These are phyloP conservation scores for Leccinum boreale DNA, from an alignment of 768 basidiomycete genomes.

Conservation along the genomic window DNA sequence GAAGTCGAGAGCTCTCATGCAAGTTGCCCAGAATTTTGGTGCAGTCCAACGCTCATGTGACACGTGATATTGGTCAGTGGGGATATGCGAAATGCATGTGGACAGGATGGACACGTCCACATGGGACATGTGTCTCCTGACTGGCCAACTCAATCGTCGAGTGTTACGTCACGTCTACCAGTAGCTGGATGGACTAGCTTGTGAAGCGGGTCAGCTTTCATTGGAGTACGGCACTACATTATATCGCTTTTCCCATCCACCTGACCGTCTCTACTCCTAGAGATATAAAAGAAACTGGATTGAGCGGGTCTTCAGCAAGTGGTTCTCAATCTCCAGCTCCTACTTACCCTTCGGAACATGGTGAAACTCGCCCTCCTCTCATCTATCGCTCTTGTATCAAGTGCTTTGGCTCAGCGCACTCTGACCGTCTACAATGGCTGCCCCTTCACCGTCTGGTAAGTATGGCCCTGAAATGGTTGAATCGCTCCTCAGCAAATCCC, in stretches of 20 bases:
- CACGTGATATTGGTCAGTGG: not conserved
- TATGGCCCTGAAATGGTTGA: not conserved
- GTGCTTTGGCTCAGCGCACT: conserved; percentile 46
- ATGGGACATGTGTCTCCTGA: not conserved
- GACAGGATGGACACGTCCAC: not conserved
- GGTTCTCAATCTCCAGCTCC: not conserved
- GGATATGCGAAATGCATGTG: no score
- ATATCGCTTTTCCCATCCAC: not conserved
- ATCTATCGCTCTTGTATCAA: conserved; percentile 30
- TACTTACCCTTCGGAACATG: not conserved
- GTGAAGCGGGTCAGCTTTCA: not conserved
- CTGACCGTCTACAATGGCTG: conserved; percentile 62
- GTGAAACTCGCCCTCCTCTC: conserved; percentile 27
- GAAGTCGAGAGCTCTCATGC: no score
- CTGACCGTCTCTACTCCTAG: not conserved
- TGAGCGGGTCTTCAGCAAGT: not conserved
- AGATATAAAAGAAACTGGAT: conserved; percentile 16
- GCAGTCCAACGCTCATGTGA: not conserved
- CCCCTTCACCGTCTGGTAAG: conserved; percentile 67
- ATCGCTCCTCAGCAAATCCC: not conserved
- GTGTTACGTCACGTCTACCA: not conserved
- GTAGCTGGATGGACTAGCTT: not conserved
- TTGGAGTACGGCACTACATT: no score
- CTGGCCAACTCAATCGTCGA: not conserved
- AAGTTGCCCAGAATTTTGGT: no score